phyloP scores from a whole-genome alignment of 202 grass and related monocot species.

The Dendrocalamus latiflorus region DNA sequence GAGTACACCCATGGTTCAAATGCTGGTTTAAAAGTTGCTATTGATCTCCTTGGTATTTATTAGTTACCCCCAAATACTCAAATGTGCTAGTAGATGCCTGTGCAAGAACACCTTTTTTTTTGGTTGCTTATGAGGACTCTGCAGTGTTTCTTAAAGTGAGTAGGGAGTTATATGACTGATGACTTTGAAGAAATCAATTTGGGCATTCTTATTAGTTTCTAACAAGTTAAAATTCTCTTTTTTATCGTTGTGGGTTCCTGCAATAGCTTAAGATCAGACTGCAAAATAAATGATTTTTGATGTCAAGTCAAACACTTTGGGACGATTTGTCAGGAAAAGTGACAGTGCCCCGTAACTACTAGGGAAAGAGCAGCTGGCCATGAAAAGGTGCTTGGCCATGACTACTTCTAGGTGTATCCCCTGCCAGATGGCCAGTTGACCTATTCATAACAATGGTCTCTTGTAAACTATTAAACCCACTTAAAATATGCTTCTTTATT shows the following conservation, averaged over 20 bases:
- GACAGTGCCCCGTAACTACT: background rate
- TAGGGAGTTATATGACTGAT: too few species aligned
- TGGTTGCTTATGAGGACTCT: background rate
- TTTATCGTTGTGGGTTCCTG: background rate
- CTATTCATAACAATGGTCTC: background rate
- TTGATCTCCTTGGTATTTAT: conserved; percentile 81
- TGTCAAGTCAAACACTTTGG: background rate
- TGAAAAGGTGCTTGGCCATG: background rate
- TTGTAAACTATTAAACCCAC: background rate
- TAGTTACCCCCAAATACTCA: conserved; percentile 12
- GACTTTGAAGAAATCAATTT: background rate
- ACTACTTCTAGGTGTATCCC: background rate
- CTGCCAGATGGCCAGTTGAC: background rate
- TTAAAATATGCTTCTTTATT: background rate
- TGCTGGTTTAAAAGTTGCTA: conserved; percentile 90
- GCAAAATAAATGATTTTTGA: background rate
- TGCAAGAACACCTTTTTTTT: background rate
- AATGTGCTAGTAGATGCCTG: background rate
- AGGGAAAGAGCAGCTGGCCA: background rate
- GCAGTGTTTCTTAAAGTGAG: too few species aligned
- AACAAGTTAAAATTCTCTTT: background rate
- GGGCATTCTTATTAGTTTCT: background rate
- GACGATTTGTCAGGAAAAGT: background rate
- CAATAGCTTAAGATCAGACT: background rate
- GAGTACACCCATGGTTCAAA: conserved; percentile 89